Base-by-base conservation (phyloP, 2,329 filamentous ascomycete genomes). In the Colletotrichum siamense region DNA sequence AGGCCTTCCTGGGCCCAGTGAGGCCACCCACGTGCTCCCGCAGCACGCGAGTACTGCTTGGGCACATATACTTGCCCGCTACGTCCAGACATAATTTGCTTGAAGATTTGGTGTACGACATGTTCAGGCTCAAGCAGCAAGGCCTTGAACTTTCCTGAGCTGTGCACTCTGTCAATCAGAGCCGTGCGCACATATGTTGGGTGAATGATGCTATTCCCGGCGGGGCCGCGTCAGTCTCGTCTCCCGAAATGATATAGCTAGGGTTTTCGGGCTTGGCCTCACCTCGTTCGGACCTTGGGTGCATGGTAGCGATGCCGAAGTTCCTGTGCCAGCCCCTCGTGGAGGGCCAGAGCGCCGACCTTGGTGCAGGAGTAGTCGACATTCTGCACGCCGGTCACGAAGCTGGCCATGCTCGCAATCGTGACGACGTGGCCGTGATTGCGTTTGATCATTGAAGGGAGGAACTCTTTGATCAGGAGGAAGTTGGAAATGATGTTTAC, bases 381-480 rank as follows among this genome's bases (percentile, higher is more conserved):
- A 77, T 91, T 87, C 34, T 88, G 85, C 2, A 84, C 86, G 4
- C 87, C 77, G 0, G 84, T 83, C 4, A 89, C 77, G 79, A 88
- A 91, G 36, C 86, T 88, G 7, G 89, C 89, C 80, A 88, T 85
- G 70, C 87, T 89, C 10, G 89, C 89, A 16, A 91, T 84, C 0
- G 88, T 89, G 15, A 92, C 83, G 55, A 92, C 83, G 77, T 91
- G 89, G 1, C 90, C 90, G 71, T 89, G 88, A 76, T 88, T 87
- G 13, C 83, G 81, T 28, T 80, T 79, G 18, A 89, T 79, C 88
- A 89, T 89, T 44, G 83, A 81, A 0, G 88, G 88, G 24, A 90
- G 78, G 80, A 89, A 89, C 69, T 88, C 87, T 71, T 86, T 85
- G 30, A 87, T 83, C 74, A 84, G 86, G 61, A 85, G 84, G 80